Base-by-base conservation (phyloP, 73 alveolate species). In the Blepharisma stoltei region DNA sequence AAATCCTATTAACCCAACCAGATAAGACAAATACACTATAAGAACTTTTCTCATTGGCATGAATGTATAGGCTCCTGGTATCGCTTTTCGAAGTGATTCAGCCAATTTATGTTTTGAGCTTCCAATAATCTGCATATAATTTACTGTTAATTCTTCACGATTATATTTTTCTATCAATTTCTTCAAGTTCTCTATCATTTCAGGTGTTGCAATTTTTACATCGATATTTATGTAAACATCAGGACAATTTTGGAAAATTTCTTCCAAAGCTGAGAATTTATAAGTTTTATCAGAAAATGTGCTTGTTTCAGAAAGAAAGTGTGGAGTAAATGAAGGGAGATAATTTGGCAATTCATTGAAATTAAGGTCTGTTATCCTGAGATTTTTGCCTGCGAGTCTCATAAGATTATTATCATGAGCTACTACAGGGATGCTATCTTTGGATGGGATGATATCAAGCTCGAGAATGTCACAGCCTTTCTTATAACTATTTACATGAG, bases 41-140 rank as follows among this genome's bases (percentile, higher is more conserved):
- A 60, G 37, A 25, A 60, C 45, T 60, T 60, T 60, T 60, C 46
- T 38, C 46, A 60, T 20, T 60, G 73, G 2, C 73, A 60, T 60
- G 5, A 60, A 60, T 9, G 37, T 60, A 2, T 1, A 18, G 4
- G 73, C 23, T 9, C 46, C 46, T 2, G 14, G 14, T 1, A 14
- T 5, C 14, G 14, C 46, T 60, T 60, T 25, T 0, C 45, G 37
- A 9, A 60, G n/a, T 5, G 11, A 18, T 9, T 60, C 45, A 60
- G 14, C 23, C 46, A 9, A 8, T 60, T 60, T 60, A 1, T 18
- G 14, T 14, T n/a, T 38, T 14, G n/a, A 8, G 14, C 46, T 20
- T 1, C 73, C 73, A 1, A 60, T 18, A 18, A 60, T 20, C 73
- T 60, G 23, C 23, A 18, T 60, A 60, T 11, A 14, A 14, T 1